Percentiles rank a stretch among this genome's conserved stretches.
Conservation (phyloP, 2,329 filamentous ascomycete genomes). For the Verticillium longisporum region DNA sequence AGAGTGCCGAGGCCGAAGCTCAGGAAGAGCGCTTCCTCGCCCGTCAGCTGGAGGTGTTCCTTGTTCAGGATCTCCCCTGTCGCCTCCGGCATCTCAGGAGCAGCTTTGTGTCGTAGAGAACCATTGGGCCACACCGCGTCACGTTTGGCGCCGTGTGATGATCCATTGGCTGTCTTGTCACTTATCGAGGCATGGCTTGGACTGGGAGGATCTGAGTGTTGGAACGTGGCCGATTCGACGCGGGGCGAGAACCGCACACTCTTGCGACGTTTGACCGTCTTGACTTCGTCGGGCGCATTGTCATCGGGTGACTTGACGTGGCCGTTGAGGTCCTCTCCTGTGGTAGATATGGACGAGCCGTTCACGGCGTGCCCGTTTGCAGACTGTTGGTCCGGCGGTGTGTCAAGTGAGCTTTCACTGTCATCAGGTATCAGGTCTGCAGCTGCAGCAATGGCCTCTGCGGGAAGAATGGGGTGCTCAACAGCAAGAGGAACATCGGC, state of each 20-base stretch:
- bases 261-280: slow-evolving; percentile 42
- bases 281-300: slow-evolving; percentile 7
- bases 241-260: slow-evolving; percentile 65
- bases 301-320: background rate
- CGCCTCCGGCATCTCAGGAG: background rate
- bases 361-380: background rate
- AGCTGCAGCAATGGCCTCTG: background rate
- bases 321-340: background rate
- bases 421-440: background rate
- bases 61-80: slow-evolving; percentile 33
- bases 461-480: background rate
- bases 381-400: background rate
- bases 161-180: slow-evolving; percentile 3
- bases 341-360: background rate
- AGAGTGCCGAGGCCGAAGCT: slow-evolving; percentile 73
- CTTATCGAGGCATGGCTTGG: slow-evolving; percentile 25
- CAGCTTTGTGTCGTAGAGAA: background rate
- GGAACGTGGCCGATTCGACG: slow-evolving; percentile 58
- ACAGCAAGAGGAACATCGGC: background rate
- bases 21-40: slow-evolving; percentile 90
- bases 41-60: slow-evolving; percentile 87
- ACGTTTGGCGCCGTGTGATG: background rate
- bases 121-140: background rate
- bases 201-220: slow-evolving; percentile 43
- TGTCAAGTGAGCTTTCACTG: background rate